phyloP scores from a whole-genome alignment of 164 flowering plant genomes.

The Macadamia tetraphylla region DNA sequence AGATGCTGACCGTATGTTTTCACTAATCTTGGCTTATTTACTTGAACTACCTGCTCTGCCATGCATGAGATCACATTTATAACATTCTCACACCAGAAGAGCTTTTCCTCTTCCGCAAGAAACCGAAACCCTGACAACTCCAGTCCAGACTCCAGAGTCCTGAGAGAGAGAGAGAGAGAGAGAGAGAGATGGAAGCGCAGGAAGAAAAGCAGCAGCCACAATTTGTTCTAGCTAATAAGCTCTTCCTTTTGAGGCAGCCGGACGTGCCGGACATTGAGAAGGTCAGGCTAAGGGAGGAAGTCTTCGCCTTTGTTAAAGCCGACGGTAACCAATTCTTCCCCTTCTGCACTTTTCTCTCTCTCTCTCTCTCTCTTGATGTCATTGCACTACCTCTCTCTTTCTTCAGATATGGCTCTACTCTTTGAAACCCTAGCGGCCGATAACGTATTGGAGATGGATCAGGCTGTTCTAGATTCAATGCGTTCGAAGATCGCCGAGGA shows the following conservation, averaged over 20 bases:
- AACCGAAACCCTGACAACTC: too few species aligned
- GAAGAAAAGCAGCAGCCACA: conserved; percentile 71
- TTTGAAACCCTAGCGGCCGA: conserved; percentile 59
- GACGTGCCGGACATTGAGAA: conserved; percentile 90
- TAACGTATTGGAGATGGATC: conserved; percentile 63
- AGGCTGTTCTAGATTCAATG: conserved; percentile 62
- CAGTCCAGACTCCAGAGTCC: too few species aligned
- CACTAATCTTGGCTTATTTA: too few species aligned
- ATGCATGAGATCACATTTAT: too few species aligned
- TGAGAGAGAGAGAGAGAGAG: not conserved
- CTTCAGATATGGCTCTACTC: conserved; percentile 76
- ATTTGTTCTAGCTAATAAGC: conserved; percentile 62
- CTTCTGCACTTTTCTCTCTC: not conserved
- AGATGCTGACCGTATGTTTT: too few species aligned
- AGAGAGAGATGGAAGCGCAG: conserved; percentile 48
- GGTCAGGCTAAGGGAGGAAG: conserved; percentile 75
- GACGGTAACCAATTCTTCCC: conserved; percentile 36
- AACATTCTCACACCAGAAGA: too few species aligned
- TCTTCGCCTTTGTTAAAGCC: conserved; percentile 45
- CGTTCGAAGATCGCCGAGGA: conserved; percentile 64
- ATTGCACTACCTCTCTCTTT: not conserved
- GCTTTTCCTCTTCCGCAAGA: too few species aligned
- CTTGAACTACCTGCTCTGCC: too few species aligned
- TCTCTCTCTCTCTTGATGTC: not conserved
- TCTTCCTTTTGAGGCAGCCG: conserved; percentile 69